Evolutionary conservation across 805 yeast species (phyloP).

Genomic region (Citeromyces matritensis): DNA sequence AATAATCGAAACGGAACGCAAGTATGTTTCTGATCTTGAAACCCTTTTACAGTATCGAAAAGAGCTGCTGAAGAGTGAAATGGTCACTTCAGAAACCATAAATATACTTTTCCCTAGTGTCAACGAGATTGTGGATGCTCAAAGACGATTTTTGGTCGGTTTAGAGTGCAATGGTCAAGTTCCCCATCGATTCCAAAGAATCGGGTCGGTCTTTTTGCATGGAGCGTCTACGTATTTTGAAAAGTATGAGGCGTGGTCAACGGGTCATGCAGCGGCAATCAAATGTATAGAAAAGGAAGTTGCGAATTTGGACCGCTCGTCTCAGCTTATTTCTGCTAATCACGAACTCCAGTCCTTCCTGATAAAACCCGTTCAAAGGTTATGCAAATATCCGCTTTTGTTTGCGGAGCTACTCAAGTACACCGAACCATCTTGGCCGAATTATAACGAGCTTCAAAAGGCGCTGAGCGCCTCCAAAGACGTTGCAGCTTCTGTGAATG

Average conservation of each 20-base stretch:
- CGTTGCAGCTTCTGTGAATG: constrained; percentile 81
- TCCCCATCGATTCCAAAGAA: constrained; percentile 62
- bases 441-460: constrained; percentile 48
- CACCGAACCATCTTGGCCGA: constrained; percentile 35
- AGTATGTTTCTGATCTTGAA: constrained; percentile 85
- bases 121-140: constrained; percentile 76
- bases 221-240: constrained; percentile 70
- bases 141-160: constrained; percentile 77
- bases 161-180: constrained; percentile 75
- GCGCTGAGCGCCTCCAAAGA: constrained; percentile 68
- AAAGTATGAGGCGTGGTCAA: constrained; percentile 88
- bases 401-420: constrained; percentile 59
- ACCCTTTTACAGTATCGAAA: constrained; percentile 49
- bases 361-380: constrained; percentile 88
- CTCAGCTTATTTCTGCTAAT: constrained; percentile 60
- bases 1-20: constrained; percentile 79
- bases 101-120: constrained; percentile 78
- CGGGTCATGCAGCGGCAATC: constrained; percentile 78
- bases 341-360: constrained; percentile 82
- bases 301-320: constrained; percentile 34
- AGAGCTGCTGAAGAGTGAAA: constrained; percentile 50
- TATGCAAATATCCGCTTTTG: constrained; percentile 88
- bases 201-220: constrained; percentile 80
- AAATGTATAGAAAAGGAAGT: constrained; percentile 61
- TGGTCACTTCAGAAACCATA: constrained; percentile 64